phyloP scores from a whole-genome alignment of 2,329 filamentous ascomycete genomes.

The Gremmenia infestans region DNA sequence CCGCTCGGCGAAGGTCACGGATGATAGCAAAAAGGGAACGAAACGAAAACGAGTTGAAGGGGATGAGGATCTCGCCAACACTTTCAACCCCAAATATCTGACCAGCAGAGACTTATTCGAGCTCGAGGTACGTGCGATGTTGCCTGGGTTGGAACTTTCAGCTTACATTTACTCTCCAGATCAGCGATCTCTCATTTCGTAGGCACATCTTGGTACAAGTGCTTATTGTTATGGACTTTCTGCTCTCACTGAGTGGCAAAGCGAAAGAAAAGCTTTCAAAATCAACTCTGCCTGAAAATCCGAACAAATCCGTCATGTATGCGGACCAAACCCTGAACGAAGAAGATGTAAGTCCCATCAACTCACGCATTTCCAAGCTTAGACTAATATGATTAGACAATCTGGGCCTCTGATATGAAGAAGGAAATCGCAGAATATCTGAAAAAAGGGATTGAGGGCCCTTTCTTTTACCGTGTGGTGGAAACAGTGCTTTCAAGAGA shows the following conservation, averaged over 20 bases:
- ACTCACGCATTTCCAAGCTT: background rate
- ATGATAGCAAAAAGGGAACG: constrained; percentile 58
- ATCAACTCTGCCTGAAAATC: constrained; percentile 51
- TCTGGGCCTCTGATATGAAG: constrained; percentile 80
- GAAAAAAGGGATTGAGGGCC: constrained; percentile 73
- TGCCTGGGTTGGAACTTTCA: constrained; percentile 2
- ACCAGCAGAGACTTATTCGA: constrained; percentile 97
- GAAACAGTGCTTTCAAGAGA: constrained; percentile 93
- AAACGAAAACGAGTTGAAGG: constrained; percentile 66
- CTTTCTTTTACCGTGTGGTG: constrained; percentile 94
- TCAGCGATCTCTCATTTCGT: constrained; percentile 90
- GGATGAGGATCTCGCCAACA: constrained; percentile 60
- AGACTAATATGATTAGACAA: constrained; percentile 47
- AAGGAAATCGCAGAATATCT: constrained; percentile 77
- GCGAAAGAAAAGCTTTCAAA: constrained; percentile 74
- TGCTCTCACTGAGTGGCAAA: constrained; percentile 80
- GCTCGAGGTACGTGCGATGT: constrained; percentile 61
- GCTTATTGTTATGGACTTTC: constrained; percentile 89
- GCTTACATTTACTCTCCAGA: constrained; percentile 43
- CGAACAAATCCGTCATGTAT: constrained; percentile 81
- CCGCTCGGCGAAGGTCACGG: constrained; percentile 46
- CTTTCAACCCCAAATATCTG: constrained; percentile 95
- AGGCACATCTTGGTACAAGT: constrained; percentile 93
- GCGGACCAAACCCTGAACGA: constrained; percentile 68
- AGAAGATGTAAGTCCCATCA: constrained; percentile 63